These are phyloP conservation scores for Blechomonas ayalai DNA, from an alignment of 208 protist genomes.

Conservation along the genomic window DNA sequence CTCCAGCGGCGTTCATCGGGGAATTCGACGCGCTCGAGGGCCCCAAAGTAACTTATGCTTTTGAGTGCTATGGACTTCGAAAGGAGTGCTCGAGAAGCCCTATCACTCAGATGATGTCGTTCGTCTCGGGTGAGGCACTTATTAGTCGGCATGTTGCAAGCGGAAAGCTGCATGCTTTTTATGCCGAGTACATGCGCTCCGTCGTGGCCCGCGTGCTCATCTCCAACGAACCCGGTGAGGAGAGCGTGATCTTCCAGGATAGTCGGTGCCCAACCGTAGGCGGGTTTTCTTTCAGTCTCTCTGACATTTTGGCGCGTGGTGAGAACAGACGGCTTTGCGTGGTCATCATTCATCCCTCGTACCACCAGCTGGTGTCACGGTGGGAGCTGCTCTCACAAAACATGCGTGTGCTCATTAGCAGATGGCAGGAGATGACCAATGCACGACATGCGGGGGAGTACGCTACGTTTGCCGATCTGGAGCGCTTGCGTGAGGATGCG, in stretches of 20 bases:
- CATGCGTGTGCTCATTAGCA: slow-evolving; percentile 27
- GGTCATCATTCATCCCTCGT: slow-evolving; percentile 48
- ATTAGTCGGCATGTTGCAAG: slow-evolving; percentile 29
- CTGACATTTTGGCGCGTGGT: slow-evolving; percentile 78
- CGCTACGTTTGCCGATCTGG: slow-evolving; percentile 37
- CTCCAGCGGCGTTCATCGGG: slow-evolving; percentile 57
- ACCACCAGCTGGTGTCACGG: slow-evolving; percentile 35
- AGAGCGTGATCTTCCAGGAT: slow-evolving; percentile 64
- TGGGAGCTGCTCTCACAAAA: slow-evolving; percentile 34
- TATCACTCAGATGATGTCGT: slow-evolving; percentile 2
- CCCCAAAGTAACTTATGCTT: slow-evolving; percentile 47
- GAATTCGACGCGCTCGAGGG: slow-evolving; percentile 77
- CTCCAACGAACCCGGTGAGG: slow-evolving; percentile 54
- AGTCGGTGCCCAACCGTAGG: slow-evolving; percentile 41
- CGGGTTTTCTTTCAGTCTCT: slow-evolving; percentile 60
- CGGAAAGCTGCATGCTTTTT: slow-evolving; percentile 32
- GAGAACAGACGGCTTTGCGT: slow-evolving; percentile 72
- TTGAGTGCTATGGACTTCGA: slow-evolving; percentile 56
- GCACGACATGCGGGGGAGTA: slow-evolving; percentile 50
- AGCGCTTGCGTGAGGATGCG: slow-evolving; percentile 50
- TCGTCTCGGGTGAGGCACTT: slow-evolving; percentile 16
- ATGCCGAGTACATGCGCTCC: slow-evolving; percentile 31
- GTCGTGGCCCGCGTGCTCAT: slow-evolving; percentile 53
- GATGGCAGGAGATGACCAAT: slow-evolving; percentile 23
- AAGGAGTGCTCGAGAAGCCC: slow-evolving; percentile 6